Evolutionary conservation across 352 stramenopile species (phyloP).

Genomic region (Pythium aristosporum): DNA sequence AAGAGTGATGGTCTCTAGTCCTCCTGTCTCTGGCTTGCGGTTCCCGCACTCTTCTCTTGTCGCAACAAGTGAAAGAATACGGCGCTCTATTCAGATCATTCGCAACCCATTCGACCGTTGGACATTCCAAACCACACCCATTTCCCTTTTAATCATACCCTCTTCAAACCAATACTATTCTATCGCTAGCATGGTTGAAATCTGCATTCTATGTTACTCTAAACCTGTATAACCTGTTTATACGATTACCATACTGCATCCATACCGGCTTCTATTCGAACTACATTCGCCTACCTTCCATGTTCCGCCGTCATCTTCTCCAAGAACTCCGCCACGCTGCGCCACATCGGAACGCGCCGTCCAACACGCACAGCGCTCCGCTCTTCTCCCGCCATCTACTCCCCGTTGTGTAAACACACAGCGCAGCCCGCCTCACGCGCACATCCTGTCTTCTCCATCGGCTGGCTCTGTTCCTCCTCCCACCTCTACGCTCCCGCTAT

Average conservation of each 20-base stretch:
- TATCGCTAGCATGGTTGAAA: too few relatives aligned
- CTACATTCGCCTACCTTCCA: not conserved
- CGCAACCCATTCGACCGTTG: constrained; percentile 2
- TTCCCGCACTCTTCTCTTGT: not conserved
- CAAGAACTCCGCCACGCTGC: not conserved
- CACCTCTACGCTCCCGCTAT: constrained; percentile 5
- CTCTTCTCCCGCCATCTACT: not conserved
- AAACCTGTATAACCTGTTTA: too few relatives aligned
- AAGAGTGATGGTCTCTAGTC: constrained; percentile 16
- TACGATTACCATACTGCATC: too few relatives aligned
- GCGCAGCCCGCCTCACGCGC: not conserved
- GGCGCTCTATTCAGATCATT: constrained; percentile 15
- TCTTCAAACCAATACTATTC: not conserved
- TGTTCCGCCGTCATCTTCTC: not conserved
- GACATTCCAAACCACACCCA: constrained; percentile 8
- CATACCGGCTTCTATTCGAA: not conserved
- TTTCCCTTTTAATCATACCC: not conserved
- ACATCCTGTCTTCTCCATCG: not conserved
- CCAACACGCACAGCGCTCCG: not conserved
- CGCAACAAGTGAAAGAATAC: constrained; percentile 1
- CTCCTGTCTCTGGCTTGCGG: not conserved
- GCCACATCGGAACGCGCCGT: not conserved
- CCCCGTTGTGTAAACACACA: not conserved
- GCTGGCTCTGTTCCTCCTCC: not conserved
- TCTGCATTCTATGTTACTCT: too few relatives aligned